A percentile compares a stretch with the other conserved stretches of the same genome.
Conservation (phyloP, 495 filamentous ascomycete species). For the Cenococcum geophilum region DNA sequence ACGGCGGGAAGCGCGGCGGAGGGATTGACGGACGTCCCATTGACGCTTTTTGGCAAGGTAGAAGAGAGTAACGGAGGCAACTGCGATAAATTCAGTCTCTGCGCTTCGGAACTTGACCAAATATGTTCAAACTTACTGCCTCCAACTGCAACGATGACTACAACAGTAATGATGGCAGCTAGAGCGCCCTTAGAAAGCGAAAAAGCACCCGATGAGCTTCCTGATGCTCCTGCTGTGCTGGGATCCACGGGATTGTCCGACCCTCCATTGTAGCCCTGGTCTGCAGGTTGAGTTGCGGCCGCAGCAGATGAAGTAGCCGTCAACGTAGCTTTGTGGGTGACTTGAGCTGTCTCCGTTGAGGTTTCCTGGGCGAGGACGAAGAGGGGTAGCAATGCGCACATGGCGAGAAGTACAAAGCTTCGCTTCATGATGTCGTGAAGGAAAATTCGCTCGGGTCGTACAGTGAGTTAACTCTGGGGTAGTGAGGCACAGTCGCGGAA, state of each 20-base stretch:
- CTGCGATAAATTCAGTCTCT: conserved; percentile 26
- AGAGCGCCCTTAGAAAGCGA: conserved; percentile 53
- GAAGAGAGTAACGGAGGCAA: conserved; percentile 45
- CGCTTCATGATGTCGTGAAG: conserved; percentile 7
- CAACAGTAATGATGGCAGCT: conserved; percentile 57
- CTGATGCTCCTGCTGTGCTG: conserved; percentile 49
- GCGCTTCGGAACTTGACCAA: background rate
- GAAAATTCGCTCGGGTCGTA: background rate
- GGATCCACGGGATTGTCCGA: conserved; percentile 28
- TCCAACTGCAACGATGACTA: conserved; percentile 49
- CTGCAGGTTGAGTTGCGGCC: background rate
- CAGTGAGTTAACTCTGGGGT: background rate
- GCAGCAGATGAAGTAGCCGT: conserved; percentile 7
- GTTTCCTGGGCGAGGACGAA: conserved; percentile 12
- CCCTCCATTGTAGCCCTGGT: conserved; percentile 27
- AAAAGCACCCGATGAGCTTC: conserved; percentile 45
- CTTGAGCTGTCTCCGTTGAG: background rate
- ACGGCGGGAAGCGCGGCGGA: conserved; percentile 44
- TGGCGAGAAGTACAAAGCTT: conserved; percentile 3
- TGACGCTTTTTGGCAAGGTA: conserved; percentile 49
- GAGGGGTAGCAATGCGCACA: conserved; percentile 16
- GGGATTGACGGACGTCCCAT: conserved; percentile 46
- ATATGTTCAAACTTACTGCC: conserved; percentile 38
- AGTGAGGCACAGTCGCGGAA: conserved; percentile 9
- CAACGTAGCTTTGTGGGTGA: conserved; percentile 9